phyloP scores from a whole-genome alignment of 441 rosid species.

The Populus tomentosa region DNA sequence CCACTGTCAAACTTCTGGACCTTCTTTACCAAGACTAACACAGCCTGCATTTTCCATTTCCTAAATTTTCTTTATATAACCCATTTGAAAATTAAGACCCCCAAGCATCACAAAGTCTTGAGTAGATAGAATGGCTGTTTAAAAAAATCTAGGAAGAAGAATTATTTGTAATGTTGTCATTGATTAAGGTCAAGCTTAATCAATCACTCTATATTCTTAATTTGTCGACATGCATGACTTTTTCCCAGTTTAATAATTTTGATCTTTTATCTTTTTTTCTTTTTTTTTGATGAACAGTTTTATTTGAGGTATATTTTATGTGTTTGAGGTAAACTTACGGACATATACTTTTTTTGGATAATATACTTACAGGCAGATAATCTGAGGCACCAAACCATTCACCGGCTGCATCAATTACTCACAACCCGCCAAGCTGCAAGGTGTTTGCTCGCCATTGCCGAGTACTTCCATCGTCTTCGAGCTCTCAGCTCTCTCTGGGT shows the following conservation, averaged over 20 bases:
- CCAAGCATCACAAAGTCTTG: conserved; percentile 22
- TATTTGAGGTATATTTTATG: neutral
- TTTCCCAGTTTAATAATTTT: no score
- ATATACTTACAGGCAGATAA: conserved; percentile 79
- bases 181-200: neutral
- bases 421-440: conserved; percentile 86
- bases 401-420: conserved; percentile 61
- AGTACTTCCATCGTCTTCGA: conserved; percentile 89
- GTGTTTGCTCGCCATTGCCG: conserved; percentile 71
- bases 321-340: neutral
- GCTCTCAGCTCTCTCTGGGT: conserved; percentile 92
- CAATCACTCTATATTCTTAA: neutral
- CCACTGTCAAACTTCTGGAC: conserved; percentile 27
- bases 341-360: no score
- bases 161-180: neutral
- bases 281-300: no score
- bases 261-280: no score
- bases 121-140: conserved; percentile 12
- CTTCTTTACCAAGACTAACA: neutral
- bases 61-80: conserved; percentile 1
- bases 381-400: conserved; percentile 82
- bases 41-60: conserved; percentile 15
- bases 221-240: neutral
- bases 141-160: no score
- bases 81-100: conserved; percentile 24